Base-by-base conservation (phyloP, 1,139 yeast genomes). In the Wickerhamomyces sp. region DNA sequence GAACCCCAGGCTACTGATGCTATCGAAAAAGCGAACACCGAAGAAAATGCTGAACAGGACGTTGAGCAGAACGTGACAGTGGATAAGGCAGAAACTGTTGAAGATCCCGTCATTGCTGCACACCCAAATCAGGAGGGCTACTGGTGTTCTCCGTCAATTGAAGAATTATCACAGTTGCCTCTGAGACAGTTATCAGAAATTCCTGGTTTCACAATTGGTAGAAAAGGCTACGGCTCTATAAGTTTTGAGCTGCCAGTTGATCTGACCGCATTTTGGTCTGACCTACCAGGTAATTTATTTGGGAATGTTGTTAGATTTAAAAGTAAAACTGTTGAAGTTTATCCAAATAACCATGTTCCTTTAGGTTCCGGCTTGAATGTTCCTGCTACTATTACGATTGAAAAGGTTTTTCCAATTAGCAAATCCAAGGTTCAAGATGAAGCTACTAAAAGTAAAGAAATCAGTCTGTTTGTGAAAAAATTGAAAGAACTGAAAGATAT, bases 331-430 rank as follows among this genome's bases (percentile, higher is more conserved):
- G 78, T 86, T 2, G 76, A 78, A 42, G 94, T 85, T 0, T 86
- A 87, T 55, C 79, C 84, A 4, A 76, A 78, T 34, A 73, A 65
- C 16, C 82, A 81, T 46, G 89, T 90, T 1, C 68, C 80, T 0
- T 61, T 75, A 32, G 96, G 97, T 0, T 63, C 67, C 39, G 96
- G 90, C 1, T 61, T 89, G 37, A 89, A 89, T 58, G 82, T 83
- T 14, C 96, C 96, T 2, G 94, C 96, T 0, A 81, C 85, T 0
- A 78, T 89, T 5, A 80, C 94, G 0, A 58, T 89, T 31, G 95
- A 86, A 54, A 74, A 77, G 31, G 72, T 79, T 17, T 75, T 69
- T 47, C 86, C 88, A 1, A 59, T 64, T 4, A 39, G 40, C 1
- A 51, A 45, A 32, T 31, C 34, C 47, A 54, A 28, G 55, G 6